Conservation (phyloP, 768 basidiomycete species). For the Naganishia randhawae region DNA sequence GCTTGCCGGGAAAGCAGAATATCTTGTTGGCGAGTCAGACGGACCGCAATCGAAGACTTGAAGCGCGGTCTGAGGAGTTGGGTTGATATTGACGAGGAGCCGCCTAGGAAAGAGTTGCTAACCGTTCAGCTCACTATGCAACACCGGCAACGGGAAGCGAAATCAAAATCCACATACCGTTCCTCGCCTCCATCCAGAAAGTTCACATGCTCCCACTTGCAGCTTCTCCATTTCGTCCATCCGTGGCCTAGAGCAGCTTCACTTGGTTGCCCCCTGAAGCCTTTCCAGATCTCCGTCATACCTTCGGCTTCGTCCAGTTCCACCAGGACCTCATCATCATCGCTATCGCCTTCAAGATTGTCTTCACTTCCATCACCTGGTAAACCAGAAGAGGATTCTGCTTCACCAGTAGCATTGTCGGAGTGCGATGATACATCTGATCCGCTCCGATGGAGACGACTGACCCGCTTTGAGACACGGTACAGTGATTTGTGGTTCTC, state of each 20-base stretch:
- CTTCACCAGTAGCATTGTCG: neutral
- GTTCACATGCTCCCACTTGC: conserved; percentile 5
- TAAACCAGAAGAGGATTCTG: neutral
- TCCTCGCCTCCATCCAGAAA: neutral
- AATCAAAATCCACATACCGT: neutral
- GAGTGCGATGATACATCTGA: neutral
- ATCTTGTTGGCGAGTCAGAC: neutral
- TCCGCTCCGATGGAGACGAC: neutral
- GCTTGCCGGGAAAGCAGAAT: neutral
- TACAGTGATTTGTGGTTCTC: neutral
- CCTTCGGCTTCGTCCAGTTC: conserved; percentile 8
- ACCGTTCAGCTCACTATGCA: neutral
- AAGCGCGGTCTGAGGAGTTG: conserved; percentile 6
- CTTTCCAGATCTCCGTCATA: conserved; percentile 8
- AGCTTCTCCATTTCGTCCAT: conserved; percentile 15
- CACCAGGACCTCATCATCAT: conserved; percentile 9
- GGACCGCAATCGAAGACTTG: conserved; percentile 11
- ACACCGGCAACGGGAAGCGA: neutral
- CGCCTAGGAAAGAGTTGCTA: neutral
- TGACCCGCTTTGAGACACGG: neutral
- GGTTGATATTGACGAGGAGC: neutral
- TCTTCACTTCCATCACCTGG: neutral
- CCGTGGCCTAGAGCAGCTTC: conserved; percentile 8
- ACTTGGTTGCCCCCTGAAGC: neutral
- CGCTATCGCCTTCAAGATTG: conserved; percentile 1